Percentiles rank a stretch among this genome's conserved stretches.
phyloP scores from a whole-genome alignment of 2,329 filamentous ascomycete species.

The Coniochaeta sp. region DNA sequence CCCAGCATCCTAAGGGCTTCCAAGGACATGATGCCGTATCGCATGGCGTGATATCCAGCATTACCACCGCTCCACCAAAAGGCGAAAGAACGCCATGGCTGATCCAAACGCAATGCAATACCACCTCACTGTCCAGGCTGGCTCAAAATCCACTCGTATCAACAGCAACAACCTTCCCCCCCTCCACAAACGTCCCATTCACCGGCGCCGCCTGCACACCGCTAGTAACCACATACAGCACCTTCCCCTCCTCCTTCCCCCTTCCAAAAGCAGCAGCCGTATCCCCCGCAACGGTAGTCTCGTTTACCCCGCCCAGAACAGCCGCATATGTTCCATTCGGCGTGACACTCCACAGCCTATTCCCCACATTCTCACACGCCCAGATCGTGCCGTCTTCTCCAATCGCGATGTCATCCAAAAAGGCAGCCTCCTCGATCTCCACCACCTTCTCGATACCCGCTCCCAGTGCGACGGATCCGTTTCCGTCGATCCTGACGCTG shows the following conservation, averaged over 20 bases:
- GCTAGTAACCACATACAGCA: constrained; percentile 15
- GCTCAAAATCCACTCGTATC: constrained; percentile 8
- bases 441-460: constrained; percentile 10
- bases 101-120: too few species aligned
- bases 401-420: constrained; percentile 16
- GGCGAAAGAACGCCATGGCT: too few species aligned
- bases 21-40: too few species aligned
- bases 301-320: constrained; percentile 6
- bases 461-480: constrained; percentile 1
- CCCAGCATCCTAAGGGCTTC: too few species aligned
- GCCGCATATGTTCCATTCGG: not conserved
- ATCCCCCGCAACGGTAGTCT: constrained; percentile 12
- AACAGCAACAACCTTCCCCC: constrained; percentile 16
- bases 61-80: too few species aligned
- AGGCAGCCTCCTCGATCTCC: constrained; percentile 3
- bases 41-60: too few species aligned
- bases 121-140: too few species aligned
- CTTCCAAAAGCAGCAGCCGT: constrained; percentile 14
- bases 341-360: constrained; percentile 6
- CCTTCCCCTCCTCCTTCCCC: constrained; percentile 8
- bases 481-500: constrained; percentile 9
- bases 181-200: constrained; percentile 7
- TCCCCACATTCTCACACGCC: constrained; percentile 10
- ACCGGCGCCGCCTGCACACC: constrained; percentile 10
- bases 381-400: constrained; percentile 8